Evolutionary conservation across 352 stramenopile genomes (phyloP), one percentile per base, ranked within the genome.

Genomic region (Phytophthora chlamydospora): DNA sequence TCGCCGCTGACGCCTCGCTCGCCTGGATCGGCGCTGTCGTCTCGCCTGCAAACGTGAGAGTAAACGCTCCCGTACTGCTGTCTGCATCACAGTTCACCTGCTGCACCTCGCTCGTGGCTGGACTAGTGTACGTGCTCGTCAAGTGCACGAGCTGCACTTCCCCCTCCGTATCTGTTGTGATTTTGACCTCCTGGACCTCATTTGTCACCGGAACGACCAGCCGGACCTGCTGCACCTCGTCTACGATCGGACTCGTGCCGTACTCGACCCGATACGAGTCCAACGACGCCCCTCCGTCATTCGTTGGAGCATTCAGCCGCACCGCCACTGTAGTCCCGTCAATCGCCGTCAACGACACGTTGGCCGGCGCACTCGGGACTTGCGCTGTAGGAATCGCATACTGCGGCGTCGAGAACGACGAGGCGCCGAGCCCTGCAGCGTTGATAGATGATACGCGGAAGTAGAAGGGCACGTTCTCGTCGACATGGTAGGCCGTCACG

Each of bases 391-490:
- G 96, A 13, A 96, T 83, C 5, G 78, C 80, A 36, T 89, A 96
- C 50, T 92, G 88, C 6, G 95, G 86, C 0, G 83, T 90, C 16
- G 94, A 89, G 11, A 96, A 75, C 0, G 86, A 64, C 2, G 66
- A 58, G 2, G 60, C 50, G 3, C 97, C 91, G 5, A 68, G 45
- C 8, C 96, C 96, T 14, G 95, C 72, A 9, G 82, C 71, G 57
- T 98, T 99, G 19, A 95, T 90, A 21, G 96, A 96, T 6, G 85
- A 91, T 16, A 98, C 95, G 13, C 93, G 83, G 50, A 98, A 93
- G 67, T 97, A 99, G 59, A 98, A 99, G 9, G 91, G 80, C 6
- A 99, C 90, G 29, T 97, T 97, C 48, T 98, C 87, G 36, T 98
- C 90, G 2, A 99, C 76, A 10, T 90, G 76, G 27, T 80, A 74